A percentile compares a stretch with the other conserved stretches of the same genome.
phyloP scores from a whole-genome alignment of 352 stramenopile species.

The Chrysophaeum taylorii region DNA sequence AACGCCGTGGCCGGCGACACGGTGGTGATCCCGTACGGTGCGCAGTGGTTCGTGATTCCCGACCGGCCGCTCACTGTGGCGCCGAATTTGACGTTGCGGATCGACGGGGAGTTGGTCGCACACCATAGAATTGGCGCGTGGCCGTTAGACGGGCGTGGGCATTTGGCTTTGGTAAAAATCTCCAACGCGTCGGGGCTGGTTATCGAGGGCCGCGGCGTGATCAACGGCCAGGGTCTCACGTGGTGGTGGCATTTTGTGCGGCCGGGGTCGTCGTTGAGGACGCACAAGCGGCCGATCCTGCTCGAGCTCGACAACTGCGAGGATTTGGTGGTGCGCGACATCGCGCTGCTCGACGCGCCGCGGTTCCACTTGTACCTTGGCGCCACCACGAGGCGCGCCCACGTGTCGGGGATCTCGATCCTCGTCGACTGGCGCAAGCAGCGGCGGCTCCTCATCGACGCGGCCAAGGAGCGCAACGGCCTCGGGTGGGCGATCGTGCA shows the following conservation, averaged over 20 bases:
- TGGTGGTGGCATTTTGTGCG: neutral
- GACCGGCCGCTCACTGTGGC: neutral
- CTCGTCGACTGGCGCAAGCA: neutral
- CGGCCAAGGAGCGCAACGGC: too few species aligned
- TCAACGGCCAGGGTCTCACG: neutral
- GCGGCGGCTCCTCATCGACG: too few species aligned
- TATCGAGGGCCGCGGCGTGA: neutral
- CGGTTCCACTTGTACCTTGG: neutral
- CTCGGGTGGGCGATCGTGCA: too few species aligned
- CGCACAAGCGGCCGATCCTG: neutral
- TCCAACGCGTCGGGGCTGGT: neutral
- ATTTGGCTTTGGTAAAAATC: neutral
- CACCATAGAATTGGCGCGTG: neutral
- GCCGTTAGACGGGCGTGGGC: neutral
- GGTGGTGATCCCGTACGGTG: neutral
- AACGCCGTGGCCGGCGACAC: neutral
- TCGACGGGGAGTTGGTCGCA: neutral
- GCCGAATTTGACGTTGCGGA: neutral
- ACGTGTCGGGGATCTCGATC: neutral
- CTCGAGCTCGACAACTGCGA: neutral
- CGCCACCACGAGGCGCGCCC: neutral
- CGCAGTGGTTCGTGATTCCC: neutral
- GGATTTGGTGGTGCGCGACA: neutral
- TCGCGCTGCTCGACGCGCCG: neutral
- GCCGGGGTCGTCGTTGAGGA: too few species aligned